phyloP scores from a whole-genome alignment of 2,329 filamentous ascomycete genomes.

The Sclerotinia borealis region DNA sequence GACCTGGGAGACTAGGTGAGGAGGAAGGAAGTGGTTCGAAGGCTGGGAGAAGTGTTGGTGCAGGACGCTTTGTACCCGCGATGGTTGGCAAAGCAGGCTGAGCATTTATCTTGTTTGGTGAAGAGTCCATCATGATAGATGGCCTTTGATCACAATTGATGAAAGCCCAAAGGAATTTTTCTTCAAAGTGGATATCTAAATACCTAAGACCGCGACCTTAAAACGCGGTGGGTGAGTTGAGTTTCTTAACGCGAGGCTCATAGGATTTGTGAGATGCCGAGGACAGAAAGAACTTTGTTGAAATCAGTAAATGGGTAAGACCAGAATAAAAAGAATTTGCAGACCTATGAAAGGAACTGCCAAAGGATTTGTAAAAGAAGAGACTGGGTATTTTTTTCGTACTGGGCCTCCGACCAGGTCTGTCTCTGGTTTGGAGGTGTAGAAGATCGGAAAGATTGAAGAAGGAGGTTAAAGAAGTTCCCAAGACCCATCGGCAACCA shows the following conservation, averaged over 20 bases:
- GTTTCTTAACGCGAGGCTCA: slow-evolving; percentile 9
- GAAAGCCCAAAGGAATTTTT: slow-evolving; percentile 12
- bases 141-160: slow-evolving; percentile 15
- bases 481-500: slow-evolving; percentile 11
- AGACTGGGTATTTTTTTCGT: slow-evolving; percentile 10
- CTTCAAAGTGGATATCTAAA: slow-evolving; percentile 20
- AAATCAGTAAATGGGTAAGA: not conserved
- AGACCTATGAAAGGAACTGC: not conserved
- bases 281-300: slow-evolving; percentile 5
- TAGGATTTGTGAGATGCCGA: slow-evolving; percentile 19
- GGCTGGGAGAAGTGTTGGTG: slow-evolving; percentile 65
- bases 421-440: slow-evolving; percentile 2
- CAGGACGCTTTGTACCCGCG: slow-evolving; percentile 53
- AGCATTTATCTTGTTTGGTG: slow-evolving; percentile 31
- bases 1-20: slow-evolving; percentile 64
- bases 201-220: slow-evolving; percentile 8
- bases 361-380: not conserved
- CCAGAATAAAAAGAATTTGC: not conserved
- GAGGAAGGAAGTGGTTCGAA: slow-evolving; percentile 79
- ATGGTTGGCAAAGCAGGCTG: slow-evolving; percentile 26
- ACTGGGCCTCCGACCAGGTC: slow-evolving; percentile 13
- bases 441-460: not conserved
- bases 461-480: slow-evolving; percentile 2
- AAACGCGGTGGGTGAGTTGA: slow-evolving; percentile 12
- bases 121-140: slow-evolving; percentile 33